Evolutionary conservation across 805 yeast genomes (phyloP), one percentile per base, ranked within the genome.

Genomic region (Candida anglica): DNA sequence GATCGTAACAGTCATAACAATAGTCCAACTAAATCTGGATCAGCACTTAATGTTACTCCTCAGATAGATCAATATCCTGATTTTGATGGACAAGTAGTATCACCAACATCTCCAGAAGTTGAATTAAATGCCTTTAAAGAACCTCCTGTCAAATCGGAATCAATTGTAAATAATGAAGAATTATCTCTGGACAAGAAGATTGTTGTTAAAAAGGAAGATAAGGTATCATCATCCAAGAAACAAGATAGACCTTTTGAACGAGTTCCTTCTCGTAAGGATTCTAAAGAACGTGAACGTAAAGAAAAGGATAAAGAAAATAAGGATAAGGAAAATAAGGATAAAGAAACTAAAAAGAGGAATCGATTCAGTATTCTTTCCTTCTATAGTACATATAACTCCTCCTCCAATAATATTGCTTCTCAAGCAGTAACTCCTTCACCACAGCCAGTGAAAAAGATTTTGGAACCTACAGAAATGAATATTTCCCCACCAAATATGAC

Each of bases 351-450:
- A 47, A 65, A 63, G 43, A 49, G 58, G 22, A 68, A 68, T 39
- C 44, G 74, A 35, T 68, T 67, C 42, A 66, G 72, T 46, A 39
- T 66, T 21, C 56, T 69, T 31, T 65, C 71, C 3, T 63, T 69
- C 48, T 68, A 68, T 52, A 55, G 63, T 30, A 51, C 51, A 28
- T 61, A 63, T 32, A 53, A 57, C 32, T 36, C 50, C 8, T 45
- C 62, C 13, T 32, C 43, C 16, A 38, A 47, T 15, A 46, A 36
- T 23, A 23, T 36, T 18, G 30, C 34, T 19, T 7, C 36, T 41
- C 26, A 31, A 30, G 21, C 26, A 23, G 40, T 27, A 30, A 27
- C 27, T 22, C 38, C 37, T 22, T 36, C 32, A 24, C 21, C 25
- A 15, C 37, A 11, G 16, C 38, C 30, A n/a, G 30, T 38, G 24